These are phyloP conservation scores for Dovyalis caffra DNA, from an alignment of 345 rosid genomes.

Conservation along the genomic window DNA sequence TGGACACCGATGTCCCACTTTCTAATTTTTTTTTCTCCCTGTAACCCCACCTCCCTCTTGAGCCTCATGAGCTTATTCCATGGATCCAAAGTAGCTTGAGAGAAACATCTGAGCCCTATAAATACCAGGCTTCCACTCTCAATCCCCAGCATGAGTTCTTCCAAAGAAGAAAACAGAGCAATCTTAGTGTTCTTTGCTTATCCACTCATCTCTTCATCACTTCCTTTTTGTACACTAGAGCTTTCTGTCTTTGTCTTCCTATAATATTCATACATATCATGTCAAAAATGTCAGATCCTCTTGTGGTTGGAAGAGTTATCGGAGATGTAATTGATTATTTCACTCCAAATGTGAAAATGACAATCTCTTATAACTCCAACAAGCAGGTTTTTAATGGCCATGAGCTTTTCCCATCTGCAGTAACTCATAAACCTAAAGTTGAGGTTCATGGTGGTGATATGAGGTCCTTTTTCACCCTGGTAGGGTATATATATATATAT, in stretches of 20 bases:
- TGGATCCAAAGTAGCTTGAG: slow-evolving; percentile 1
- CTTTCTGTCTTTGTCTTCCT: not conserved
- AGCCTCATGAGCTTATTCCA: slow-evolving; percentile 1
- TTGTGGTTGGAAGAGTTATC: slow-evolving; percentile 80
- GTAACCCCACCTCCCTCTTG: not conserved
- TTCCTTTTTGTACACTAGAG: not conserved
- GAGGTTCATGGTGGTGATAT: slow-evolving; percentile 83
- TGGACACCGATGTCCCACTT: slow-evolving; percentile 17
- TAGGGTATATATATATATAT: no score
- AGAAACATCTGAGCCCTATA: slow-evolving; percentile 29
- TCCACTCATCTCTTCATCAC: not conserved
- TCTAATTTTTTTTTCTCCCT: not conserved
- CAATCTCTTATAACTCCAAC: slow-evolving; percentile 60
- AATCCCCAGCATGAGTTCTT: slow-evolving; percentile 7
- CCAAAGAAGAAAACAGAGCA: not conserved
- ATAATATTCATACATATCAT: slow-evolving; percentile 14
- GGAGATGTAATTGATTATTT: slow-evolving; percentile 82
- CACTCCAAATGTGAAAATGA: slow-evolving; percentile 58
- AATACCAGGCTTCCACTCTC: slow-evolving; percentile 20
- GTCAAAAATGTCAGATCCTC: slow-evolving; percentile 67
- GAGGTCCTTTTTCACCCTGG: slow-evolving; percentile 98
- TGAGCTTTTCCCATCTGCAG: slow-evolving; percentile 75
- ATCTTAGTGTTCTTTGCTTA: not conserved
- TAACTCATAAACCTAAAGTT: slow-evolving; percentile 74
- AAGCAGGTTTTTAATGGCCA: slow-evolving; percentile 88